A percentile compares a stretch with the other conserved stretches of the same genome.
These are phyloP conservation scores for Penicillium psychrosexuale DNA, from an alignment of 2,329 filamentous ascomycete genomes.

Conservation along the genomic window DNA sequence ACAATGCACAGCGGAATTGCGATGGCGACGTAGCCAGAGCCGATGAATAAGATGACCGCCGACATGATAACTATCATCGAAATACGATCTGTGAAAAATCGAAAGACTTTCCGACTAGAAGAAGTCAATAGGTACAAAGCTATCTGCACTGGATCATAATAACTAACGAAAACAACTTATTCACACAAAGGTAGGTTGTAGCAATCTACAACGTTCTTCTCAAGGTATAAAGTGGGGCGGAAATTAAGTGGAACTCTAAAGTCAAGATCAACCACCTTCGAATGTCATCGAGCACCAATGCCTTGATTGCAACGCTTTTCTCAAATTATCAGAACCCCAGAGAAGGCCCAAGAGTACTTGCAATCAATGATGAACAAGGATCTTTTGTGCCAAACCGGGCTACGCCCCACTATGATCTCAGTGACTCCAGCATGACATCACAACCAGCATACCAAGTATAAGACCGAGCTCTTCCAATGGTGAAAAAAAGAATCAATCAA, in stretches of 20 bases:
- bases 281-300: slow-evolving; percentile 17
- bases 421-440: slow-evolving; percentile 31
- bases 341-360: slow-evolving; percentile 13
- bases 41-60: too few species aligned
- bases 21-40: too few species aligned
- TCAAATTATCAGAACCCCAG: slow-evolving; percentile 11
- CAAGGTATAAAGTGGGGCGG: slow-evolving; percentile 1
- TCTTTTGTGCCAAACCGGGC: slow-evolving; percentile 8
- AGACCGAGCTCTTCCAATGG: slow-evolving; percentile 9
- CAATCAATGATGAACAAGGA: not conserved
- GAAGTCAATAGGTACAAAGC: not conserved
- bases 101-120: too few species aligned
- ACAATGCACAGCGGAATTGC: too few species aligned
- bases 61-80: too few species aligned
- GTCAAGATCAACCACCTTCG: slow-evolving; percentile 4
- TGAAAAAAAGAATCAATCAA: not conserved
- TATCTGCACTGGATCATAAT: not conserved
- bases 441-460: slow-evolving; percentile 16
- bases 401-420: slow-evolving; percentile 29
- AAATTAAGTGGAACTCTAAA: slow-evolving; percentile 1
- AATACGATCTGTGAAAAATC: too few species aligned
- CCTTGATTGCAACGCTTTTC: slow-evolving; percentile 11
- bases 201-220: not conserved
- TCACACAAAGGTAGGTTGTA: too few species aligned
- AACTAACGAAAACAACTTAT: too few species aligned